A percentile compares a stretch with the other conserved stretches of the same genome.
Conservation (phyloP, 345 rosid genomes). For the Linum tenue region DNA sequence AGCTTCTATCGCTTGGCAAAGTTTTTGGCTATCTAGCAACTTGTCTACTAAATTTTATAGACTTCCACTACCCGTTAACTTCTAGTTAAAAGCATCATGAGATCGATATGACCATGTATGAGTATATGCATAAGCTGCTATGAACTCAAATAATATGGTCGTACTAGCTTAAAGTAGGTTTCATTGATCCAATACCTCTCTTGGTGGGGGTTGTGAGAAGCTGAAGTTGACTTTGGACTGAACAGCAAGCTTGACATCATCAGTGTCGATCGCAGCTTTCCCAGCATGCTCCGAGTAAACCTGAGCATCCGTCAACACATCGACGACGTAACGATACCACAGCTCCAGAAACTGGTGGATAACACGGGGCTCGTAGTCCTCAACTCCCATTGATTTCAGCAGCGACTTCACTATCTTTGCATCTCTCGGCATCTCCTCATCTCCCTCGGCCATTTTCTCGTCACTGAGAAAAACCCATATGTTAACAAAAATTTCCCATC, state of each 20-base stretch:
- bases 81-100: no score
- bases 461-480: no score
- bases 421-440: conserved; percentile 61
- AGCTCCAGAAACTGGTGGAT: conserved; percentile 79
- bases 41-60: no score
- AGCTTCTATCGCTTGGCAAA: no score
- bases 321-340: conserved; percentile 86
- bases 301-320: conserved; percentile 75
- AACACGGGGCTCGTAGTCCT: conserved; percentile 84
- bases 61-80: no score
- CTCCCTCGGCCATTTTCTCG: background rate
- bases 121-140: no score
- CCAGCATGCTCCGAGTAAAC: conserved; percentile 88
- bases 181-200: conserved; percentile 47
- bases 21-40: no score
- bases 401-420: conserved; percentile 74
- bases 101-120: no score
- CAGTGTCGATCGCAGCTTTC: conserved; percentile 63
- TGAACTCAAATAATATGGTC: no score
- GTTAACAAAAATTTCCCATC: background rate
- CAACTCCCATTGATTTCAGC: conserved; percentile 87
- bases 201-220: conserved; percentile 89
- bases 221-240: conserved; percentile 85
- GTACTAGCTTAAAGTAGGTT: background rate
- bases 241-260: conserved; percentile 83